phyloP scores from a whole-genome alignment of 371 early-diverging fungal species.

The Mycotypha africana region DNA sequence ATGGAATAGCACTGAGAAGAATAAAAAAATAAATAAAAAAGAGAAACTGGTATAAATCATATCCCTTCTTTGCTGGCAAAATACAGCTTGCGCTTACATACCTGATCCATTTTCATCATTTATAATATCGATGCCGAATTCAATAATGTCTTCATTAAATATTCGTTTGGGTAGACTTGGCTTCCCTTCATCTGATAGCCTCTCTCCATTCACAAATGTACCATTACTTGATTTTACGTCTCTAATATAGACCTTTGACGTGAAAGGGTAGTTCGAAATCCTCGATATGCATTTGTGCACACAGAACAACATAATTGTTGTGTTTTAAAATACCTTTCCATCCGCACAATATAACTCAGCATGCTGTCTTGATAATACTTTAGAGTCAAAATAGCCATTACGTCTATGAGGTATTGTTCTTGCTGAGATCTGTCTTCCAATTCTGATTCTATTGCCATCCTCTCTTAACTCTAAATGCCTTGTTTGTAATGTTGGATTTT shows the following conservation, averaged over 20 bases:
- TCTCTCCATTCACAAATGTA: constrained; percentile 77
- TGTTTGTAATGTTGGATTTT: no score
- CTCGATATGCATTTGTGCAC: not conserved
- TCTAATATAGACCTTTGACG: constrained; percentile 58
- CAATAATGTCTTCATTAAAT: constrained; percentile 61
- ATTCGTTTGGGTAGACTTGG: constrained; percentile 62
- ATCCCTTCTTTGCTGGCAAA: no score
- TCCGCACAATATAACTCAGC: constrained; percentile 77
- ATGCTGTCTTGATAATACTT: constrained; percentile 79
- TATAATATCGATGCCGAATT: constrained; percentile 85
- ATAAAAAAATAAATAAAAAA: not conserved
- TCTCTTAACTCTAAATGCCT: constrained; percentile 59
- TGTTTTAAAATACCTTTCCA: constrained; percentile 47
- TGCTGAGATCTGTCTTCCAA: constrained; percentile 72
- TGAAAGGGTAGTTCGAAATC: not conserved
- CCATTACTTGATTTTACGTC: constrained; percentile 85
- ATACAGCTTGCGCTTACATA: no score
- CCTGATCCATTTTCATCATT: constrained; percentile 51
- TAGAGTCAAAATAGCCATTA: constrained; percentile 86
- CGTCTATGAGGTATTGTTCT: constrained; percentile 57
- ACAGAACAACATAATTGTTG: not conserved
- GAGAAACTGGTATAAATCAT: not conserved
- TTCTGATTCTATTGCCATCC: constrained; percentile 47
- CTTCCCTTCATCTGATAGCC: constrained; percentile 67
- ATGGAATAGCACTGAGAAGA: constrained; percentile 54